These are phyloP conservation scores for Bocquillonia castaneifolia DNA, from an alignment of 441 rosid species.

Conservation along the genomic window DNA sequence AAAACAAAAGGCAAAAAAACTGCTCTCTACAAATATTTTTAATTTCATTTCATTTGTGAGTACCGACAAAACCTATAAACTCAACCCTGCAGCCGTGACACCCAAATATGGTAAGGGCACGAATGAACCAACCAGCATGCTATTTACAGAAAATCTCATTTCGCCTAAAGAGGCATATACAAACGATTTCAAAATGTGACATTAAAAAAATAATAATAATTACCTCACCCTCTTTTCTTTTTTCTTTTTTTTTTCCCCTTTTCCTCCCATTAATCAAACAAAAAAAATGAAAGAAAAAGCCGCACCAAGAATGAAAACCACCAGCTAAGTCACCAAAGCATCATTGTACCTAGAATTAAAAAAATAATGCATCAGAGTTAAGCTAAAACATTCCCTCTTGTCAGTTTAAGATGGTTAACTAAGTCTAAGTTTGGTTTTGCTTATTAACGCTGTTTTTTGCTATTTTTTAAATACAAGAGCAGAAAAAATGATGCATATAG, in stretches of 20 bases:
- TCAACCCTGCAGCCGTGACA: constrained; percentile 22
- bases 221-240: constrained; percentile 7
- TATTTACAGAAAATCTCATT: constrained; percentile 40
- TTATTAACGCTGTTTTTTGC: not conserved
- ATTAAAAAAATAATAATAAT: constrained; percentile 13
- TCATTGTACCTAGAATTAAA: constrained; percentile 29
- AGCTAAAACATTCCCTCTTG: not conserved
- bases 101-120: constrained; percentile 20
- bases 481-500: not conserved
- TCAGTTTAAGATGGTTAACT: too few species aligned
- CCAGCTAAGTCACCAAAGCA: constrained; percentile 25
- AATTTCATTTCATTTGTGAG: not conserved
- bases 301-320: constrained; percentile 29
- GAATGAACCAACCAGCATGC: constrained; percentile 25
- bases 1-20: too few species aligned
- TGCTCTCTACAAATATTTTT: too few species aligned
- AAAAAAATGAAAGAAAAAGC: constrained; percentile 6
- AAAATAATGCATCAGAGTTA: constrained; percentile 7
- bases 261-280: not conserved
- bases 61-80: constrained; percentile 25
- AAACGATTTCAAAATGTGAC: constrained; percentile 20
- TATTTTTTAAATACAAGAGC: too few species aligned
- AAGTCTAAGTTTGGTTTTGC: not conserved
- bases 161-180: constrained; percentile 20
- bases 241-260: not conserved